Evolutionary conservation across 2,329 filamentous ascomycete genomes (phyloP).

Genomic region (Alternaria arbusti): DNA sequence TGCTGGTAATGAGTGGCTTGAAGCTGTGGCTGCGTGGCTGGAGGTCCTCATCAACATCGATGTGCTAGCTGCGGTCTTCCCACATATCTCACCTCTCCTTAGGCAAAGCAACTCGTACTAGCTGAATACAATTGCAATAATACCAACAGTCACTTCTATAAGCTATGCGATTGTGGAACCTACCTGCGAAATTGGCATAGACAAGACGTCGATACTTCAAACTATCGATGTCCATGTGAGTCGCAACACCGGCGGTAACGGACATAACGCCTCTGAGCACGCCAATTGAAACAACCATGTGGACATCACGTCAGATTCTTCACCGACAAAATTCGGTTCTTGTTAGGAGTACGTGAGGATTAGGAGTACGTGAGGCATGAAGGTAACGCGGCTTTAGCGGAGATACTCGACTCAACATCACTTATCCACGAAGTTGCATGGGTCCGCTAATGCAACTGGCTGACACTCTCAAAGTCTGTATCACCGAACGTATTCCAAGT

Average conservation of each 20-base stretch:
- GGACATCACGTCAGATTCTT: background rate
- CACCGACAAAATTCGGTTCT: background rate
- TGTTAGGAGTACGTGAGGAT: background rate
- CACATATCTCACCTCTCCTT: background rate
- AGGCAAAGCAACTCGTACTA: background rate
- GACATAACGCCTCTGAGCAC: background rate
- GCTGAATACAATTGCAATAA: fast-evolving
- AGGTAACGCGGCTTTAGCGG: background rate
- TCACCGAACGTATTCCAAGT: background rate
- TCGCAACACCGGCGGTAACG: background rate
- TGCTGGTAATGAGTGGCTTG: conserved; percentile 9
- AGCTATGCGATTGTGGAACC: background rate
- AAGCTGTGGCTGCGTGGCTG: conserved; percentile 10
- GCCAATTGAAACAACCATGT: background rate
- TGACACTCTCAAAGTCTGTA: background rate
- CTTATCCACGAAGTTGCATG: background rate
- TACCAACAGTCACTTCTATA: background rate
- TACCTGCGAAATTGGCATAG: background rate
- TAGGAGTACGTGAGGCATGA: background rate
- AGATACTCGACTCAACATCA: background rate
- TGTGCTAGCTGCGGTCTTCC: background rate
- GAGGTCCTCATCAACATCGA: background rate
- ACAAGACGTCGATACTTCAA: background rate
- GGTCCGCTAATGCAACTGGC: background rate
- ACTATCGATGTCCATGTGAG: background rate